phyloP scores from a whole-genome alignment of 129 eudicot species.

The Lactuca saligna region DNA sequence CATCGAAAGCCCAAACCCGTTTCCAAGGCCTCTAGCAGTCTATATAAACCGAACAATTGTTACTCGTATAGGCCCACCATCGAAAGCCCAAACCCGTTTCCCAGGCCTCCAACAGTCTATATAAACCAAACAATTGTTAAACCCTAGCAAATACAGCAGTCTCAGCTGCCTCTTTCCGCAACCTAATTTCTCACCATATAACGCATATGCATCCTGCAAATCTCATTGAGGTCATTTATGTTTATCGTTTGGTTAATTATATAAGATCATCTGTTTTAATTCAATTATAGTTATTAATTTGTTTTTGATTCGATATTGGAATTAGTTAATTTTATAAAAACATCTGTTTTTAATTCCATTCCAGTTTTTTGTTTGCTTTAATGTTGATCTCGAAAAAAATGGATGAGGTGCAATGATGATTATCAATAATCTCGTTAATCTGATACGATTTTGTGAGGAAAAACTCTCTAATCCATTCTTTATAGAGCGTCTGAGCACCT shows the following conservation, averaged over 20 bases:
- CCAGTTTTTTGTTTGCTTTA: not conserved
- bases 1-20: no score
- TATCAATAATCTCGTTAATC: conserved; percentile 36
- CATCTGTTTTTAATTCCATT: not conserved
- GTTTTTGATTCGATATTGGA: not conserved
- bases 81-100: conserved; percentile 14
- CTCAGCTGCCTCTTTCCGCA: not conserved
- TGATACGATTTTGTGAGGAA: conserved; percentile 32
- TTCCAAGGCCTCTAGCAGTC: no score
- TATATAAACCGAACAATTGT: not conserved
- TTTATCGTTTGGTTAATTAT: not conserved
- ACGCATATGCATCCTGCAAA: not conserved
- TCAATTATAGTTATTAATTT: not conserved
- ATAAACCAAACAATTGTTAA: not conserved
- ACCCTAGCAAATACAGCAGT: not conserved
- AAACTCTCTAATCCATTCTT: conserved; percentile 24
- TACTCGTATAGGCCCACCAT: not conserved
- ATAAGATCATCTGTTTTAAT: not conserved
- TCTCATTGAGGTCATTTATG: not conserved
- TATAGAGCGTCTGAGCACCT: conserved; percentile 30
- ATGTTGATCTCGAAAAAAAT: not conserved
- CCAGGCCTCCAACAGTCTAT: not conserved
- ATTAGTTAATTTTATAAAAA: not conserved
- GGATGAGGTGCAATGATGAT: conserved; percentile 34
- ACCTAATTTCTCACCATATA: no score